These are phyloP conservation scores for Ceriops zippeliana DNA, from an alignment of 345 rosid species.

Conservation along the genomic window DNA sequence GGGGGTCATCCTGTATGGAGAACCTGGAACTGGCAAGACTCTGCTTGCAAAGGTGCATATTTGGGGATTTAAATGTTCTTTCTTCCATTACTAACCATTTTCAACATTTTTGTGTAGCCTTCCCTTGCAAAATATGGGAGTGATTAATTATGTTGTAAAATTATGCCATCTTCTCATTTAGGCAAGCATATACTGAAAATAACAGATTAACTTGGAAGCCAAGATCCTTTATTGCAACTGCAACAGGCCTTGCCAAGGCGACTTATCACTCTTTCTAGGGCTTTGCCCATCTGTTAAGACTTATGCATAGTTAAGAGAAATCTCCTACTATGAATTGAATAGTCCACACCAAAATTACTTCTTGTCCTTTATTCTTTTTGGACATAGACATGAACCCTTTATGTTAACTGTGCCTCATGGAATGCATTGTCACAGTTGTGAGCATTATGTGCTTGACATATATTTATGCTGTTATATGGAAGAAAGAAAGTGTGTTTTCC, in stretches of 20 bases:
- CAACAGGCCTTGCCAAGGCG: too few species aligned
- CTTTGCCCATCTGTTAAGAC: too few species aligned
- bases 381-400: not conserved
- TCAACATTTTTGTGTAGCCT: too few species aligned
- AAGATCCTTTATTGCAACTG: too few species aligned
- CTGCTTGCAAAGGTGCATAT: constrained; percentile 84
- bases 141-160: too few species aligned
- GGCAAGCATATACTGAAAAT: too few species aligned
- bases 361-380: not conserved
- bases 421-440: not conserved
- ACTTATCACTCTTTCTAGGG: too few species aligned
- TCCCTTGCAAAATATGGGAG: too few species aligned
- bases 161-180: too few species aligned
- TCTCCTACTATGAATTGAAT: too few species aligned
- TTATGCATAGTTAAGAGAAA: too few species aligned
- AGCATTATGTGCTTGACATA: not conserved
- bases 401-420: not conserved
- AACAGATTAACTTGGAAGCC: too few species aligned
- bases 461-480: not conserved
- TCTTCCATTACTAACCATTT: not conserved
- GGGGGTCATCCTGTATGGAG: constrained; percentile 98
- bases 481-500: not conserved
- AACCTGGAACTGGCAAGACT: constrained; percentile 99
- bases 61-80: not conserved
- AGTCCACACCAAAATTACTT: not conserved